A percentile compares a stretch with the other conserved stretches of the same genome.
Conservation (phyloP, 2,329 filamentous ascomycete species). For the Diplodia seriata region DNA sequence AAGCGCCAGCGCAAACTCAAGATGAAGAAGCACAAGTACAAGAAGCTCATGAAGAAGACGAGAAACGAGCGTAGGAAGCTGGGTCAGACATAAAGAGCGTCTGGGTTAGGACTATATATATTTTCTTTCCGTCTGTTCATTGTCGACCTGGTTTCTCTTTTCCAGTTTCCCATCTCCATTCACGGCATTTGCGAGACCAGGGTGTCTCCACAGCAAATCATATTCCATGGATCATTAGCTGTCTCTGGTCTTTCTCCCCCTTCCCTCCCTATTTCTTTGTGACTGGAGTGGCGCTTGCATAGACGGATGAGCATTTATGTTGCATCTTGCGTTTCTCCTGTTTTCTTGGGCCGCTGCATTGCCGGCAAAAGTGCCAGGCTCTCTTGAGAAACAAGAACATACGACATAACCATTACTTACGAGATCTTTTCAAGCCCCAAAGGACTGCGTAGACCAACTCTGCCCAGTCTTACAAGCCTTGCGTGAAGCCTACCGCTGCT, state of each 20-base stretch:
- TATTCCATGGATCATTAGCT: neutral
- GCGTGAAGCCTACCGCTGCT: neutral
- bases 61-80: conserved; percentile 86
- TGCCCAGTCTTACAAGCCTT: neutral
- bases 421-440: neutral
- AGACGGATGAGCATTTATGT: conserved; percentile 22
- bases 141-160: neutral
- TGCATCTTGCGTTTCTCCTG: conserved; percentile 9
- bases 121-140: neutral
- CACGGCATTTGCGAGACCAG: conserved; percentile 3
- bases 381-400: conserved; percentile 7
- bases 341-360: neutral
- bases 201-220: conserved; percentile 13
- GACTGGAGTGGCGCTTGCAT: conserved; percentile 26
- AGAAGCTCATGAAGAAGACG: conserved; percentile 96
- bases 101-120: conserved; percentile 21
- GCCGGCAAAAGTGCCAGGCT: neutral
- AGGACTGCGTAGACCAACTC: neutral
- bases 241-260: neutral
- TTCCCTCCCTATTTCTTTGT: conserved; percentile 11
- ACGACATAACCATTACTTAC: neutral
- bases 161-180: conserved; percentile 1
- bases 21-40: conserved; percentile 99
- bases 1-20: conserved; percentile 90
- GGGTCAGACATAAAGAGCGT: conserved; percentile 50